Conservation (phyloP, 495 filamentous ascomycete genomes). For the Penicillium pulvis region DNA sequence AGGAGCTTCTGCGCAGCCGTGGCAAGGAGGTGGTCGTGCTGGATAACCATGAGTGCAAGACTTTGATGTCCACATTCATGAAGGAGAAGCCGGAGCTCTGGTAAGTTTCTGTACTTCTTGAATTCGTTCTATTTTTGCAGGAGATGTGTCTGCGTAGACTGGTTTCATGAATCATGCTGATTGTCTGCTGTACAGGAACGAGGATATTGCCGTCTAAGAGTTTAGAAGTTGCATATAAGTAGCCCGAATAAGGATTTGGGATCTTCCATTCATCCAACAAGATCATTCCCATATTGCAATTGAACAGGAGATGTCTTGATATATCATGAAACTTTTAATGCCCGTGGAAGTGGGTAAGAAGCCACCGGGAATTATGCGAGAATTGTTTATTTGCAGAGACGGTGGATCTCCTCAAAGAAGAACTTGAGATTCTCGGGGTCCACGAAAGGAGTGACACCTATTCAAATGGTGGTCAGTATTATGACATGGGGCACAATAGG, state of each 20-base stretch:
- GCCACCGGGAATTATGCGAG: slow-evolving; percentile 2
- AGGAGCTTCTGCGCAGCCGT: slow-evolving; percentile 67
- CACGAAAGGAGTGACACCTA: slow-evolving; percentile 89
- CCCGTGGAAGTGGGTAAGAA: slow-evolving; percentile 18
- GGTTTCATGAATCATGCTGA: slow-evolving; percentile 17
- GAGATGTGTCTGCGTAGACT: background rate
- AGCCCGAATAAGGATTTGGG: slow-evolving; percentile 2
- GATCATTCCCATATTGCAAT: slow-evolving; percentile 9
- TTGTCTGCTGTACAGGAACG: slow-evolving; percentile 57
- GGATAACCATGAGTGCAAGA: slow-evolving; percentile 66
- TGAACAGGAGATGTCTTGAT: slow-evolving; percentile 1
- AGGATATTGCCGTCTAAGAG: slow-evolving; percentile 69
- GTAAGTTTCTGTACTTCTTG: slow-evolving; percentile 47
- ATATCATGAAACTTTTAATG: slow-evolving; percentile 17
- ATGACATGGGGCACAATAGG: slow-evolving; percentile 1
- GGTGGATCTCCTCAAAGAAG: slow-evolving; percentile 92
- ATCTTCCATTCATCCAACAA: background rate
- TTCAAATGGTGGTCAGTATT: slow-evolving; percentile 19
- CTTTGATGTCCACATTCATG: slow-evolving; percentile 77
- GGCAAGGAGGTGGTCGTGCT: slow-evolving; percentile 78
- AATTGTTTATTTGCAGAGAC: slow-evolving; percentile 38
- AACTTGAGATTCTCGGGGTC: slow-evolving; percentile 89
- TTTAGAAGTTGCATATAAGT: slow-evolving; percentile 36
- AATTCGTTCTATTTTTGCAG: background rate
- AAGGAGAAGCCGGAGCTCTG: slow-evolving; percentile 74